Conservation (phyloP, 2,329 filamentous ascomycete species). For the Didymella keratinophila region DNA sequence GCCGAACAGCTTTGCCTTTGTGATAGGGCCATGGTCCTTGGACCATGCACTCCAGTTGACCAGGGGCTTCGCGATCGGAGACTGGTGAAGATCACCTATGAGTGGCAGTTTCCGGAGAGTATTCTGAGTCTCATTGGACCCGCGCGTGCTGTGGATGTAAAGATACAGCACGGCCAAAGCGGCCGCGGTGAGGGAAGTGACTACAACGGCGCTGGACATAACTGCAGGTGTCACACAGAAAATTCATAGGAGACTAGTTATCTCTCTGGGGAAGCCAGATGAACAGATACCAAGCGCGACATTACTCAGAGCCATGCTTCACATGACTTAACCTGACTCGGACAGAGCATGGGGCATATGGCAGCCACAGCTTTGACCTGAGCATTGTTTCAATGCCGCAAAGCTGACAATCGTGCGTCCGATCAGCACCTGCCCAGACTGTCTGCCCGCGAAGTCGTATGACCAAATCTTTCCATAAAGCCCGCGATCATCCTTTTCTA, state of each 20-base stretch:
- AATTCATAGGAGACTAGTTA: background rate
- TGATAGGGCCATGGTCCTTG: background rate
- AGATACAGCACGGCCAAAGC: background rate
- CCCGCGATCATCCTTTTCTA: background rate
- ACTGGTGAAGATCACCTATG: constrained; percentile 1
- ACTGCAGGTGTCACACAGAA: background rate
- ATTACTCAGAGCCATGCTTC: background rate
- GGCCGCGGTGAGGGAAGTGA: background rate
- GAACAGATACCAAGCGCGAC: background rate
- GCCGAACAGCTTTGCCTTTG: background rate
- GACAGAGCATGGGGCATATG: too few relatives aligned
- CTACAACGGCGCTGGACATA: background rate
- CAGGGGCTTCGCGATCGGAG: background rate
- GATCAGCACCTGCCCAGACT: background rate
- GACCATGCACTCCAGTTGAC: background rate
- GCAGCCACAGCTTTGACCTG: background rate
- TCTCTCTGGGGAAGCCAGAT: too few relatives aligned
- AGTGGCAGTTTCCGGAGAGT: background rate
- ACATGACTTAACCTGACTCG: background rate
- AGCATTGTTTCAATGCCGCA: background rate
- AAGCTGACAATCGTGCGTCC: background rate
- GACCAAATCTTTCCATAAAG: background rate
- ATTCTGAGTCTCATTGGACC: background rate
- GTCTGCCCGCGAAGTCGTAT: background rate
- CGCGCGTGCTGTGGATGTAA: background rate